Evolutionary conservation across 108 stramenopile species (phyloP).

Genomic region (Craspedostauros australis): DNA sequence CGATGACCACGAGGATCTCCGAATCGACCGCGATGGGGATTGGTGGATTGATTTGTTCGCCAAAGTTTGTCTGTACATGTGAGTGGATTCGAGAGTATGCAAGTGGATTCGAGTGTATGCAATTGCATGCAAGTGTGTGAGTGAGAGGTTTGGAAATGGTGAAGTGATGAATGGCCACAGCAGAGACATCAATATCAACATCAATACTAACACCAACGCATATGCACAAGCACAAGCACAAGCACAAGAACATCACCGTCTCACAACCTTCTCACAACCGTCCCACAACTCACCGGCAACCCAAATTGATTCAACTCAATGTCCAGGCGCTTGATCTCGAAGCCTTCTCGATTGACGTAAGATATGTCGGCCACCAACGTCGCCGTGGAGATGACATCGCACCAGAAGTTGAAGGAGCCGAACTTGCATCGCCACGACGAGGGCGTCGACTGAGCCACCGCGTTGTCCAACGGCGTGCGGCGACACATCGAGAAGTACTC

Average conservation of each 20-base stretch:
- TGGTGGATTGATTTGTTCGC: neutral
- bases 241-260: neutral
- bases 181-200: neutral
- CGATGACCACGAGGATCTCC: constrained; percentile 34
- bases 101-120: neutral
- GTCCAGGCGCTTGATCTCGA: neutral
- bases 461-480: constrained; percentile 1
- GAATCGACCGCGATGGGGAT: neutral
- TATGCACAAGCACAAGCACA: neutral
- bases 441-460: constrained; percentile 7
- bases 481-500: constrained; percentile 31
- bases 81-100: neutral
- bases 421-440: constrained; percentile 14
- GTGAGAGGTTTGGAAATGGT: neutral
- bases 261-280: too few species aligned
- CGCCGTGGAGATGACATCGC: constrained; percentile 47
- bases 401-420: constrained; percentile 65
- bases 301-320: constrained; percentile 29
- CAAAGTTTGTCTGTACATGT: constrained; percentile 1
- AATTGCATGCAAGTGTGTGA: neutral
- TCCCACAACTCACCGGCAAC: constrained; percentile 45
- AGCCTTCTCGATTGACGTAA: constrained; percentile 20
- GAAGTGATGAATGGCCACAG: neutral
- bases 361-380: constrained; percentile 48
- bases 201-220: neutral